A percentile compares a stretch with the other conserved stretches of the same genome.
Conservation (phyloP, 257 asterid genomes). For the Solanum phureja region DNA sequence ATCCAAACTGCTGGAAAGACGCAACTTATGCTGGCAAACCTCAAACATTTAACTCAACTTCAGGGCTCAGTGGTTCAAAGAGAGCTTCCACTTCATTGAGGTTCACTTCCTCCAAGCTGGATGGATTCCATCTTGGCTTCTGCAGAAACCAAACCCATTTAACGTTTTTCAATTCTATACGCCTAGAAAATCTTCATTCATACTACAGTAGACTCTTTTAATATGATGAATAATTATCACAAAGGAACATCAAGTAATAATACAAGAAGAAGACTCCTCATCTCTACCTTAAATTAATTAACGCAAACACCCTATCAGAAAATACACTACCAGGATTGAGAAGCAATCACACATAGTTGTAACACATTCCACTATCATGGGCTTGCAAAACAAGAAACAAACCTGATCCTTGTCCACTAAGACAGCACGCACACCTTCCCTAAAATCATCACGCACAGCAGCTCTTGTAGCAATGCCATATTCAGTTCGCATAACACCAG, state of each 20-base stretch:
- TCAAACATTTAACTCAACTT: constrained; percentile 56
- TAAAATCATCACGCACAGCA: constrained; percentile 66
- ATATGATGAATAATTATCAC: background rate
- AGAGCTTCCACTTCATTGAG: constrained; percentile 56
- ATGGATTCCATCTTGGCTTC: constrained; percentile 91
- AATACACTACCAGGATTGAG: background rate
- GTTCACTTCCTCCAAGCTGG: constrained; percentile 63
- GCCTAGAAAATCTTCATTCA: background rate
- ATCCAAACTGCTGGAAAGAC: background rate
- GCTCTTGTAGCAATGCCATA: constrained; percentile 77
- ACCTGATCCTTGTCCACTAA: constrained; percentile 98
- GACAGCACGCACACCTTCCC: constrained; percentile 95
- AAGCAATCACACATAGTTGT: background rate
- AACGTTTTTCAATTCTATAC: background rate
- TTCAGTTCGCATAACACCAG: constrained; percentile 84
- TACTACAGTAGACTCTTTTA: background rate
- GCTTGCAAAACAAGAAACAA: constrained; percentile 6
- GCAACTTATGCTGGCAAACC: background rate
- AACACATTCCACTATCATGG: background rate
- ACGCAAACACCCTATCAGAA: background rate
- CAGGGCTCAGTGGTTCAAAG: constrained; percentile 54
- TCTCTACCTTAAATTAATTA: background rate
- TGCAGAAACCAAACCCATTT: constrained; percentile 12
- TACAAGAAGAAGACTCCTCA: background rate
- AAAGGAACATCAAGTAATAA: background rate